Evolutionary conservation across 2,329 filamentous ascomycete genomes (phyloP).

Genomic region (Diaporthe vexans): DNA sequence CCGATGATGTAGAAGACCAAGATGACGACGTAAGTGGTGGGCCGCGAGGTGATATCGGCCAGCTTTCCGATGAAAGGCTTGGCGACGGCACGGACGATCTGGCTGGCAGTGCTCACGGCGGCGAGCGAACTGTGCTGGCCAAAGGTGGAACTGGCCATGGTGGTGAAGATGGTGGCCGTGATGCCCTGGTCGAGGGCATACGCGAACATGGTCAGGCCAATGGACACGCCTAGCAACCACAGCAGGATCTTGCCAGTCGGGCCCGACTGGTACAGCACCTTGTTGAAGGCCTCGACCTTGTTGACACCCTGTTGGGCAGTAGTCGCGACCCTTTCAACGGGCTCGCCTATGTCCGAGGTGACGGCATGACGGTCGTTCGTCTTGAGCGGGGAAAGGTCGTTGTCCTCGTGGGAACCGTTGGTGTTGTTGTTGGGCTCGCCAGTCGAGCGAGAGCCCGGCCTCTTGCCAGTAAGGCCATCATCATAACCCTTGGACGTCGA

Average conservation of each 20-base stretch:
- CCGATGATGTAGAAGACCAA: constrained; percentile 55
- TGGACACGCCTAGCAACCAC: constrained; percentile 53
- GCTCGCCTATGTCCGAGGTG: constrained; percentile 23
- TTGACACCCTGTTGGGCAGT: constrained; percentile 48
- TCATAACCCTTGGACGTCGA: constrained; percentile 20
- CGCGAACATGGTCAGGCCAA: constrained; percentile 53
- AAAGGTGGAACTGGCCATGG: constrained; percentile 53
- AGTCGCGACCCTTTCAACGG: constrained; percentile 10
- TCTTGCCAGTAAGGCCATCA: background rate
- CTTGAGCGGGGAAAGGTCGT: constrained; percentile 29
- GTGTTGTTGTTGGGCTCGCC: constrained; percentile 14
- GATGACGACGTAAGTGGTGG: constrained; percentile 56
- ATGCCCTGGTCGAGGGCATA: constrained; percentile 56
- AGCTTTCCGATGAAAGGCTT: constrained; percentile 57
- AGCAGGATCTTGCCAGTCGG: constrained; percentile 51
- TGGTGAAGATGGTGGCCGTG: constrained; percentile 50
- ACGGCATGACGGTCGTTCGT: constrained; percentile 27
- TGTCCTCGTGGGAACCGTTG: constrained; percentile 3
- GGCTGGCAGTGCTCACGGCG: constrained; percentile 51
- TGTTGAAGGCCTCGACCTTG: constrained; percentile 56
- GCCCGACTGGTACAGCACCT: constrained; percentile 55
- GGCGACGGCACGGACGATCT: constrained; percentile 55
- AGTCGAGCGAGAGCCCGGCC: constrained; percentile 19
- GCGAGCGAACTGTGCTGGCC: constrained; percentile 50
- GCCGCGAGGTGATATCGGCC: constrained; percentile 55